phyloP scores from a whole-genome alignment of 75 land plant species.

The Isoetes taiwanensis region DNA sequence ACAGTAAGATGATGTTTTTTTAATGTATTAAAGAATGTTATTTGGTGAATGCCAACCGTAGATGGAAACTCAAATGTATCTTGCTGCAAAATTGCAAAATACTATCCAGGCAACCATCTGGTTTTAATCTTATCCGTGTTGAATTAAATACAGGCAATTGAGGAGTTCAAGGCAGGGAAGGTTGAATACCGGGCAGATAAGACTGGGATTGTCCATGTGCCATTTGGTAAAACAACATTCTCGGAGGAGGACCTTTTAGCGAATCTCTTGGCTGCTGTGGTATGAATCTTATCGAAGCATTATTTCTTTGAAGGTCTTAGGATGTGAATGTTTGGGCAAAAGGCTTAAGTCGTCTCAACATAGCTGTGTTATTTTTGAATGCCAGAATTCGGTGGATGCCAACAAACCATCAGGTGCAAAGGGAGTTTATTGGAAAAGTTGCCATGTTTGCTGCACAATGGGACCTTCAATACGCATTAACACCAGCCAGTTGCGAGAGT shows the following conservation, averaged over 20 bases:
- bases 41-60: too few relatives aligned
- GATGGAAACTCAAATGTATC: too few relatives aligned
- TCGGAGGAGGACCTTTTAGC: constrained; percentile 65
- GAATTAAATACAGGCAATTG: constrained; percentile 63
- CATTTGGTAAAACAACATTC: constrained; percentile 78
- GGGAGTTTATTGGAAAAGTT: constrained; percentile 95
- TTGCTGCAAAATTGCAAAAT: too few relatives aligned
- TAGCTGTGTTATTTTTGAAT: not conserved
- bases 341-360: not conserved
- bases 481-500: constrained; percentile 66
- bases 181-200: constrained; percentile 91
- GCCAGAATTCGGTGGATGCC: constrained; percentile 57
- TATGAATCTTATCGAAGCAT: constrained; percentile 15
- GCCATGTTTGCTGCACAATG: constrained; percentile 82
- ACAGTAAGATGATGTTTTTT: constrained; percentile 36
- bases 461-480: constrained; percentile 81
- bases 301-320: not conserved
- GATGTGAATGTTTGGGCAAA: not conserved
- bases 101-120: too few relatives aligned
- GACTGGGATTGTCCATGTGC: constrained; percentile 96
- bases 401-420: constrained; percentile 94
- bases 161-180: constrained; percentile 88
- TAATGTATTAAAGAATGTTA: too few relatives aligned
- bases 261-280: constrained; percentile 64
- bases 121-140: too few relatives aligned